Percentiles rank a stretch among this genome's conserved stretches.
Conservation (phyloP, 371 early-diverging fungal genomes). For the Rhizoclosmatium hyalinum region DNA sequence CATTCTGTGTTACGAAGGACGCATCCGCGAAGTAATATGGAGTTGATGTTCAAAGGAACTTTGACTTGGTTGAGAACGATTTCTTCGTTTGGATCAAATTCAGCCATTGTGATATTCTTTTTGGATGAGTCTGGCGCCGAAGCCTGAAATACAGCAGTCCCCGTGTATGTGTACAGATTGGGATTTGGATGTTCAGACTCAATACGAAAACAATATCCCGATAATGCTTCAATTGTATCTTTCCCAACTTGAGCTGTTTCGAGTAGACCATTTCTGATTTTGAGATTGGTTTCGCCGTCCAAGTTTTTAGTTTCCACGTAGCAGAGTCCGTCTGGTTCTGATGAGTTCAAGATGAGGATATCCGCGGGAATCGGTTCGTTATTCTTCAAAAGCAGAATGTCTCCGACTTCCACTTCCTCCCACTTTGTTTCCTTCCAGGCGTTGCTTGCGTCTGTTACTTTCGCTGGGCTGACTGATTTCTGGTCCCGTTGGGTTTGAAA, state of each 20-base stretch:
- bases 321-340: slow-evolving; percentile 58
- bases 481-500: not conserved
- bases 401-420: slow-evolving; percentile 79
- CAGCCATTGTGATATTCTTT: slow-evolving; percentile 9
- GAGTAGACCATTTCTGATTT: slow-evolving; percentile 58
- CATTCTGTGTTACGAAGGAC: slow-evolving; percentile 88
- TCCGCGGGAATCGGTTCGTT: slow-evolving; percentile 77
- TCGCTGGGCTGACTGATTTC: not conserved
- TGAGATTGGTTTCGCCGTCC: slow-evolving; percentile 70
- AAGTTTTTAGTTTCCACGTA: slow-evolving; percentile 74
- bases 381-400: slow-evolving; percentile 65
- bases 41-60: slow-evolving; percentile 78
- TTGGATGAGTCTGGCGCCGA: not conserved
- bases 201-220: slow-evolving; percentile 46
- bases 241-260: slow-evolving; percentile 7
- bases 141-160: slow-evolving; percentile 39
- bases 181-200: slow-evolving; percentile 70
- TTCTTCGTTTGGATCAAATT: slow-evolving; percentile 12
- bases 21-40: slow-evolving; percentile 89
- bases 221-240: slow-evolving; percentile 58
- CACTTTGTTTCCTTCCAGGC: slow-evolving; percentile 54
- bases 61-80: not conserved
- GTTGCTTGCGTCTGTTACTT: not conserved
- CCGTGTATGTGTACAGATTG: slow-evolving; percentile 46
- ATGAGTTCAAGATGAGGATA: slow-evolving; percentile 56